These are phyloP conservation scores for Trichophyton mentagrophytes DNA, from an alignment of 2,329 filamentous ascomycete genomes.

Conservation along the genomic window DNA sequence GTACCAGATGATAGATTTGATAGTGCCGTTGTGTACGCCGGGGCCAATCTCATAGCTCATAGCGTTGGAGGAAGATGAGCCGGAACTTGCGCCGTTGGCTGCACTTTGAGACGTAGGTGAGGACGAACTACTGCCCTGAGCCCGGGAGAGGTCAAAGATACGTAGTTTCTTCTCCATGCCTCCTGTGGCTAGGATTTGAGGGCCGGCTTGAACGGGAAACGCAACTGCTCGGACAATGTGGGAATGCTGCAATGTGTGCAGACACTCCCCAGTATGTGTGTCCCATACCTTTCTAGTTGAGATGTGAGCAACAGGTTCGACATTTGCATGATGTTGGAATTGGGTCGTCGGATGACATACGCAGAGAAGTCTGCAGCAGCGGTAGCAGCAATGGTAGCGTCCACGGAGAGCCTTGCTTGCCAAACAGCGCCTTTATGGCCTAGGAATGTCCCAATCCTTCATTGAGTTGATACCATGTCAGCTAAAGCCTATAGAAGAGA, in stretches of 20 bases:
- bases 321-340: too few species aligned
- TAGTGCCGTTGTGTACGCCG: conserved; percentile 70
- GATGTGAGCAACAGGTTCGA: conserved; percentile 3
- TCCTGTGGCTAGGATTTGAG: conserved; percentile 76
- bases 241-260: conserved; percentile 76
- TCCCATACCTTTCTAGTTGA: conserved; percentile 79
- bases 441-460: conserved; percentile 86
- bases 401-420: conserved; percentile 81
- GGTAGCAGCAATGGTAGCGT: conserved; percentile 78
- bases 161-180: conserved; percentile 94
- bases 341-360: conserved; percentile 39
- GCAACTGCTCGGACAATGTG: conserved; percentile 93
- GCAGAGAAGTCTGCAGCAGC: conserved; percentile 93
- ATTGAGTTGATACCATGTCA: conserved; percentile 4
- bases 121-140: conserved; percentile 28
- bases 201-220: conserved; percentile 67
- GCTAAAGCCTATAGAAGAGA: background rate
- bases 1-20: conserved; percentile 95
- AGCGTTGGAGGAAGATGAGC: conserved; percentile 35
- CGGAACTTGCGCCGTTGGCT: conserved; percentile 20
- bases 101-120: conserved; percentile 30
- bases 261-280: conserved; percentile 79
- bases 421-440: conserved; percentile 97
- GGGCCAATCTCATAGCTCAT: conserved; percentile 77
- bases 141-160: conserved; percentile 71